Evolutionary conservation across 805 yeast genomes (phyloP).

Genomic region (Debaryomyces castellii): DNA sequence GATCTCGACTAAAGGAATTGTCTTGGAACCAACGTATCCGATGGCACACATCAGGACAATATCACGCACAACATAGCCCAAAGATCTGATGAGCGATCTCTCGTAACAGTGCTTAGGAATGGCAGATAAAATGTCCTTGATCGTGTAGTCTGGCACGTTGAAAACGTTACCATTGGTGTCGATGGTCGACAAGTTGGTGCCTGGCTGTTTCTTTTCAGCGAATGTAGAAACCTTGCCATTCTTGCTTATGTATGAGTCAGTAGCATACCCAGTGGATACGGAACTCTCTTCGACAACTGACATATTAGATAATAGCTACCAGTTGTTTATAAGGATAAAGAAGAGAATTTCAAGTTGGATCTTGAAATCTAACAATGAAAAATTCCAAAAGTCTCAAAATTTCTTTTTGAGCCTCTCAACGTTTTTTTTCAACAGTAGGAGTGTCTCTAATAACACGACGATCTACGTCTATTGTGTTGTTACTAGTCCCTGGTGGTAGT

Average conservation of each 20-base stretch:
- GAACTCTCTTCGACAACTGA: constrained; percentile 5
- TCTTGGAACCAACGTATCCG: constrained; percentile 42
- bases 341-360: not conserved
- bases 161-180: constrained; percentile 55
- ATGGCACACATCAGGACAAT: constrained; percentile 42
- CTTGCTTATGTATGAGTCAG: constrained; percentile 2
- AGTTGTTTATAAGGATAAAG: not conserved
- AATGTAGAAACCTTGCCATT: constrained; percentile 13
- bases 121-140: constrained; percentile 55
- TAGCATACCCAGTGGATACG: not conserved
- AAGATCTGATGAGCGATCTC: constrained; percentile 48
- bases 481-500: too few species aligned
- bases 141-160: constrained; percentile 61
- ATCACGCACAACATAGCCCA: constrained; percentile 55
- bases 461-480: too few species aligned
- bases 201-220: constrained; percentile 4
- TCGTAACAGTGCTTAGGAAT: constrained; percentile 64
- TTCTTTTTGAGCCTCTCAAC: not conserved
- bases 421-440: too few species aligned
- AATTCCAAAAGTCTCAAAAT: constrained; percentile 1
- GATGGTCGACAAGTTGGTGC: constrained; percentile 31
- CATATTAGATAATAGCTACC: constrained; percentile 2
- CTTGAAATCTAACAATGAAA: not conserved
- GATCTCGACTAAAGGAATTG: constrained; percentile 41
- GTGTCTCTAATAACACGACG: too few species aligned